Base-by-base conservation (phyloP, 2,329 filamentous ascomycete species). In the Microsporum audouinii region DNA sequence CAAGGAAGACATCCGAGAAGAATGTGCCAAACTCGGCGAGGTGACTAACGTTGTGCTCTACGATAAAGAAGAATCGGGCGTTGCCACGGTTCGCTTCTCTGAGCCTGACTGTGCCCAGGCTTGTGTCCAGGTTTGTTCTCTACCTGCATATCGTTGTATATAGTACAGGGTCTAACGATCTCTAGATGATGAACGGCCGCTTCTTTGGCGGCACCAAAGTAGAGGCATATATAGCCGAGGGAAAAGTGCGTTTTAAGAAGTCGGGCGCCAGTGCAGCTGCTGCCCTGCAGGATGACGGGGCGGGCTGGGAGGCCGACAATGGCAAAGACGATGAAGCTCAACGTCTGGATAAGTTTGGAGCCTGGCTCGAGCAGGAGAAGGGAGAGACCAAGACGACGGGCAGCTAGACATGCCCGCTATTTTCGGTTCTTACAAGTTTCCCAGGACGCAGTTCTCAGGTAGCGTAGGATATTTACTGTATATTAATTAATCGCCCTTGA, bases 21-120 rank as follows among this genome's bases (percentile, higher is more conserved):
- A 96, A 74, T 95, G 90, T 72, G 81, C 84, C 62, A 95, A 95
- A 75, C 78, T 94, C 12, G 94, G 94, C 2, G 81, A 86, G 29
- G 89, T 97, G 39, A 95, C 91, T 36, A 96, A 95, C 70, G 89
- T 97, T 45, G 86, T 94, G 2, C 78, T 99, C 14, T 99, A 88
- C 72, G 94, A 99, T 72, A 80, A 86, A 65, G 95, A 99, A 73
- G 77, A 83, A 2, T 88, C 90, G 0, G 94, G 94, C 17, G 82
- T 97, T 41, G 88, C 91, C 6, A 91, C 86, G 60, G 88, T 99
- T 64, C 86, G 88, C 68, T 99, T 96, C 76, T 78, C 80, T 60
- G 84, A 88, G 43, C 78, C 82, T 2, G 84, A 88, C 62, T 82
- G 87, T 1, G 92, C 91, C 2, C 78, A 78, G 61, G 84, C 82